Conservation (phyloP, 2,329 filamentous ascomycete genomes). For the Pyrenochaeta sp. region DNA sequence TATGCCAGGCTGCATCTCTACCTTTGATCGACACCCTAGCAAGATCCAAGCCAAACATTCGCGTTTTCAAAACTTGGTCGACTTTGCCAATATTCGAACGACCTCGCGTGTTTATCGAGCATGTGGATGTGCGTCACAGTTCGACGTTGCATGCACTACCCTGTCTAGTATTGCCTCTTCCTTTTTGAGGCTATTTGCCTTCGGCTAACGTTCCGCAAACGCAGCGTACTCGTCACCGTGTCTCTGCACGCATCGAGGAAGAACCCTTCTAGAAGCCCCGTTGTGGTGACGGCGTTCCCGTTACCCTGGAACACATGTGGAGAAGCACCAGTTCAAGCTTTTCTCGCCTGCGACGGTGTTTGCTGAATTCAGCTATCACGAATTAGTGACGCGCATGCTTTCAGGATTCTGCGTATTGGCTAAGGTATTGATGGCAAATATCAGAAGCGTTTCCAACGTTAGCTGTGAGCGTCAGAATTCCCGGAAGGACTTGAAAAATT, state of each 20-base stretch:
- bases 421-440: neutral
- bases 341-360: neutral
- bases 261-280: neutral
- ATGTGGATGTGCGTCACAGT: neutral
- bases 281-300: neutral
- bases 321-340: neutral
- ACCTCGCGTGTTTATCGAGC: neutral
- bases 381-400: neutral
- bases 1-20: neutral
- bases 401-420: neutral
- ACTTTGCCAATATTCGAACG: neutral
- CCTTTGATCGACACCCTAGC: neutral
- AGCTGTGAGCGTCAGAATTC: too few species aligned
- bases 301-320: neutral
- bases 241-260: neutral
- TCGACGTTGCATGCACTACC: neutral
- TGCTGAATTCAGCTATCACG: neutral
- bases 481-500: too few species aligned
- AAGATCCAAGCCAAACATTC: neutral
- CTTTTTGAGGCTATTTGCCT: neutral
- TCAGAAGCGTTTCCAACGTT: neutral
- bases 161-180: neutral
- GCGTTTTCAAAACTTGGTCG: neutral
- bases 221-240: neutral
- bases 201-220: neutral